Base-by-base conservation (phyloP, 2,329 filamentous ascomycete genomes). In the Hypoxylon sp. region DNA sequence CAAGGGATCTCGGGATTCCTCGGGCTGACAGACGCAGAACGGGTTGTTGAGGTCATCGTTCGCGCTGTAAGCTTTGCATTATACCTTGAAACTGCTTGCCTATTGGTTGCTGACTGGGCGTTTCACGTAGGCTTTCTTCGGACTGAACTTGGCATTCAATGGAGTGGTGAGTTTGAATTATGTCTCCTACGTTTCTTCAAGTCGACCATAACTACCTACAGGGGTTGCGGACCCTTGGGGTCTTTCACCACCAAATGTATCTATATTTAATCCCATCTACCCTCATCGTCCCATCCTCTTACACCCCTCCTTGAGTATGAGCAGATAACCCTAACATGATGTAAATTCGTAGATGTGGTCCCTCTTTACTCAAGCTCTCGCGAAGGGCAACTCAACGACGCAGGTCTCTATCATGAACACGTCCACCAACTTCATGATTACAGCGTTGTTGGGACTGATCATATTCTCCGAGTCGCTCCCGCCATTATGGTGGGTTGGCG, bases 361-460 rank as follows among this genome's bases (percentile, higher is more conserved):
- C 0, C 86, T 95, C 52, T 95, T 94, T 82, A 95, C 92, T 6
- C 87, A 88, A 54, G 92, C 92, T 57, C 86, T 95, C n/a, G 89
- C 92, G 0, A 86, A 87, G 17, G 91, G 92, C 13, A 86, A 87
- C 64, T 93, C 91, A 1, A 93, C 92, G 7, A 93, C 92, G 0
- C 91, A 93, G 75, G 92, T 94, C 53, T 91, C 89, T 72, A 91
- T 95, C 77, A 89, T 95, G 79, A 95, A 95, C 79, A 94, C 92
- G 2, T 93, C 91, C 13, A 86, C 91, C 62, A 95, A 95, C 81
- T 95, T 95, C 79, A 86, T 95, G 80, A 80, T 93, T 67, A 94
- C 92, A 0, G 92, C 92, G 6, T 71, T 94, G 6, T 82, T 94
- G 19, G 92, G 92, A 27, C 83, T 87, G 54, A 78, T 87, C 64